These are phyloP conservation scores for Candida ascalaphidarum DNA, from an alignment of 805 yeast species.

Conservation along the genomic window DNA sequence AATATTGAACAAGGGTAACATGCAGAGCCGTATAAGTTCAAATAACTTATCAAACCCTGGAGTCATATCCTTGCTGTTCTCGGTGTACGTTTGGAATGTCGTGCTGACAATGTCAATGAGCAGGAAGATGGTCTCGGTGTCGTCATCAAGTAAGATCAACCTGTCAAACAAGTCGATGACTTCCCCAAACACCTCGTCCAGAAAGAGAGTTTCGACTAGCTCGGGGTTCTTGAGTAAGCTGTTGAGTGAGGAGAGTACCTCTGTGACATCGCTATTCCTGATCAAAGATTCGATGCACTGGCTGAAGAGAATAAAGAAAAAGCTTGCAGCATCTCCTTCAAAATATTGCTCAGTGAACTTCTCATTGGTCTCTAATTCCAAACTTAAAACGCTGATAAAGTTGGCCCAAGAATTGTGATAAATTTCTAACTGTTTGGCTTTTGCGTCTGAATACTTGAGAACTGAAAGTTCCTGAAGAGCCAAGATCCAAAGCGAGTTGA, in stretches of 20 bases:
- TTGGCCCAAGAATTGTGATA: conserved; percentile 68
- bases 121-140: conserved; percentile 51
- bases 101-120: conserved; percentile 28
- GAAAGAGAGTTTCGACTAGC: conserved; percentile 51
- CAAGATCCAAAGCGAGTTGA: conserved; percentile 75
- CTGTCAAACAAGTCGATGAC: conserved; percentile 70
- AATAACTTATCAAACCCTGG: conserved; percentile 68
- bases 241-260: conserved; percentile 38
- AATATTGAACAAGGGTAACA: conserved; percentile 51
- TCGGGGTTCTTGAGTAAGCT: conserved; percentile 49
- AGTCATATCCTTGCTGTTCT: conserved; percentile 29
- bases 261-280: conserved; percentile 35
- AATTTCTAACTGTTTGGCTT: conserved; percentile 31
- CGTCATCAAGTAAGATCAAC: conserved; percentile 51
- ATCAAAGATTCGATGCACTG: conserved; percentile 74
- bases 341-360: conserved; percentile 37
- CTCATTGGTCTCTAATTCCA: conserved; percentile 46
- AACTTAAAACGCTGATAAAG: conserved; percentile 66
- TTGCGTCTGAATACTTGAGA: conserved; percentile 42
- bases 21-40: conserved; percentile 65
- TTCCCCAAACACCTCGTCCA: conserved; percentile 66
- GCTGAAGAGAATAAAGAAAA: conserved; percentile 74
- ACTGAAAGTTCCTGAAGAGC: conserved; percentile 68
- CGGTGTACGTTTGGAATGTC: conserved; percentile 18
- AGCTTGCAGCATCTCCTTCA: conserved; percentile 50